Evolutionary conservation across 805 yeast genomes (phyloP), one percentile per base, ranked within the genome.

Genomic region (Tetrapisispora pingtungensis): DNA sequence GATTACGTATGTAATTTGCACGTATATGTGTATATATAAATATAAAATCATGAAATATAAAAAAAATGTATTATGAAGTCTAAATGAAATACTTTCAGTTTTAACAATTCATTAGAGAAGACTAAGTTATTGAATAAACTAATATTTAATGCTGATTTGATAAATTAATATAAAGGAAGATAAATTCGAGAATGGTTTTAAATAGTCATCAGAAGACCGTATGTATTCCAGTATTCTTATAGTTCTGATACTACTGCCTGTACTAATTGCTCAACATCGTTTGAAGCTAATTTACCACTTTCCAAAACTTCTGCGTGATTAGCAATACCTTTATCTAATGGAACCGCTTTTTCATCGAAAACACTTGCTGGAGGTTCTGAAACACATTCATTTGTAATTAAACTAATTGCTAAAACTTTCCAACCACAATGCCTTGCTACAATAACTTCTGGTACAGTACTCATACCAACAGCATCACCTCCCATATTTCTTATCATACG

Each of bases 391-490:
- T 90, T 90, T 18, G 97, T 90, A 53, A 90, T 81, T 48, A 93
- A 71, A 50, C 93, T 82, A 35, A 90, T 62, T 0, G 97, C 97
- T 49, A 90, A 67, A 5, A 88, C 95, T 50, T 70, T 73, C 67
- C 93, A 64, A 1, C 89, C 95, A 47, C 80, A 74, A 62, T 93
- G 97, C 61, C 95, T 79, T 1, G 96, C 97, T 17, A 87, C 82
- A 48, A 87, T 78, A 2, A 87, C 95, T 64, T 90, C 98, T 0
- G 98, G 97, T 30, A 90, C 97, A 0, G 97, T 93, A 46, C 95
- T 84, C 98, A 90, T 90, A 4, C 97, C 97, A 2, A 89, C 97
- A 0, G 93, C 84, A 63, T 90, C 97, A 42, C 86, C 96, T 10
- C 97, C 97, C 26, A 83, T 51, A 6, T 67, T 53, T 47, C 78